phyloP scores from a whole-genome alignment of 2,329 filamentous ascomycete species.

The Microascus cirrosus region DNA sequence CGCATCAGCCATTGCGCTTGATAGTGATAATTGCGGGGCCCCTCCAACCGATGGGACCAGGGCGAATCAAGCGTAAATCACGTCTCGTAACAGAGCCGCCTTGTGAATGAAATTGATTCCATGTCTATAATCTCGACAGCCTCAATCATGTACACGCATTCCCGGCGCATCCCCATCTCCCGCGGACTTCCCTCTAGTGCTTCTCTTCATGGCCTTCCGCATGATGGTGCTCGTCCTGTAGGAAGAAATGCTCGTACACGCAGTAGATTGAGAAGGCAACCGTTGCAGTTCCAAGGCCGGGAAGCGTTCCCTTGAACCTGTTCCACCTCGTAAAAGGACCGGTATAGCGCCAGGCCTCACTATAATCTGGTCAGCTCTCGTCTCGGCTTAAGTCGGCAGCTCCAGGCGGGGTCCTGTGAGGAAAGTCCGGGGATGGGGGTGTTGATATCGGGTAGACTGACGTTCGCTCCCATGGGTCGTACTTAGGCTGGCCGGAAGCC shows the following conservation, averaged over 20 bases:
- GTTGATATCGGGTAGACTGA: conserved; percentile 17
- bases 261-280: conserved; percentile 88
- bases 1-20: not conserved
- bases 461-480: conserved; percentile 58
- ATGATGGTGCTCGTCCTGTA: conserved; percentile 59
- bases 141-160: not conserved
- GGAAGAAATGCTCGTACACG: conserved; percentile 77
- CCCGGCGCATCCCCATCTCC: not conserved
- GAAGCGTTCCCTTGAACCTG: conserved; percentile 77
- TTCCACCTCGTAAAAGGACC: conserved; percentile 82
- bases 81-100: not conserved
- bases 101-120: not conserved
- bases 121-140: conserved; percentile 2
- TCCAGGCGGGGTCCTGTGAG: not conserved
- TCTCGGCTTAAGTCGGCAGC: not conserved
- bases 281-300: conserved; percentile 83
- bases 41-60: not conserved
- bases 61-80: not conserved
- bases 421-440: not conserved
- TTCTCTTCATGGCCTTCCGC: conserved; percentile 42
- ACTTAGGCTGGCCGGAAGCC: conserved; percentile 50
- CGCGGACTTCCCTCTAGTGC: conserved; percentile 30
- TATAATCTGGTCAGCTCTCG: conserved; percentile 23
- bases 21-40: not conserved
- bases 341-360: conserved; percentile 90